Percentiles rank a stretch among this genome's conserved stretches.
Conservation (phyloP, 2,329 filamentous ascomycete species). For the Gaeumannomyces sp. region DNA sequence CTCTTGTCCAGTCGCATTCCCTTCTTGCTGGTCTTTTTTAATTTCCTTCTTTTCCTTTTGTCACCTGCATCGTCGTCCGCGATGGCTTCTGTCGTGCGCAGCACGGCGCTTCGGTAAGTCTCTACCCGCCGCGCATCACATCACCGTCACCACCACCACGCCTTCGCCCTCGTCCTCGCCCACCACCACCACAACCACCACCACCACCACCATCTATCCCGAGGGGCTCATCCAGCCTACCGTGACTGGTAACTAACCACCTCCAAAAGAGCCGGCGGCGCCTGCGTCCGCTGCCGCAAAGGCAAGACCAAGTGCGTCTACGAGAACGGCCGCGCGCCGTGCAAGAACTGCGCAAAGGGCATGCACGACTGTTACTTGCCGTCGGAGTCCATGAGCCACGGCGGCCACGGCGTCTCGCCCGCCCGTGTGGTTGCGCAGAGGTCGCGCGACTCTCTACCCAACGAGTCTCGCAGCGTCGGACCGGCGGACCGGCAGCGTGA, state of each 20-base stretch:
- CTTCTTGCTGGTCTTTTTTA: constrained; percentile 5
- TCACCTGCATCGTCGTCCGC: constrained; percentile 9
- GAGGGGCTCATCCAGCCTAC: too few relatives aligned
- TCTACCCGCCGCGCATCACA: too few relatives aligned
- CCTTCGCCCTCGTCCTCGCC: too few relatives aligned
- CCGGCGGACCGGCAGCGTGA: constrained; percentile 37
- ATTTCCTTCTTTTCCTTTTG: constrained; percentile 8
- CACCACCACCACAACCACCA: too few relatives aligned
- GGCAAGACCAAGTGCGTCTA: constrained; percentile 61
- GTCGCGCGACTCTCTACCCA: constrained; percentile 48
- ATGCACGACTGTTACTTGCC: constrained; percentile 59
- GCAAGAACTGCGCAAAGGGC: constrained; percentile 58
- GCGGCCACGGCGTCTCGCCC: constrained; percentile 50
- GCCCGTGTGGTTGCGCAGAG: constrained; percentile 42
- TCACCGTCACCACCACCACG: too few relatives aligned
- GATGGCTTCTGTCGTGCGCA: constrained; percentile 47
- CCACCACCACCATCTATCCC: too few relatives aligned
- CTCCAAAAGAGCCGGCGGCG: constrained; percentile 44
- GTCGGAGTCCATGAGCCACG: constrained; percentile 53
- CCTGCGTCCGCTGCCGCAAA: constrained; percentile 57
- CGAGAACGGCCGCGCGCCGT: constrained; percentile 55
- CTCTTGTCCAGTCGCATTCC: not conserved
- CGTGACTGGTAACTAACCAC: too few relatives aligned
- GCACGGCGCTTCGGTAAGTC: constrained; percentile 40
- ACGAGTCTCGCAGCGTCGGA: constrained; percentile 39